These are phyloP conservation scores for Mortierella sp. DNA, from an alignment of 371 early-diverging fungal genomes.

Conservation along the genomic window DNA sequence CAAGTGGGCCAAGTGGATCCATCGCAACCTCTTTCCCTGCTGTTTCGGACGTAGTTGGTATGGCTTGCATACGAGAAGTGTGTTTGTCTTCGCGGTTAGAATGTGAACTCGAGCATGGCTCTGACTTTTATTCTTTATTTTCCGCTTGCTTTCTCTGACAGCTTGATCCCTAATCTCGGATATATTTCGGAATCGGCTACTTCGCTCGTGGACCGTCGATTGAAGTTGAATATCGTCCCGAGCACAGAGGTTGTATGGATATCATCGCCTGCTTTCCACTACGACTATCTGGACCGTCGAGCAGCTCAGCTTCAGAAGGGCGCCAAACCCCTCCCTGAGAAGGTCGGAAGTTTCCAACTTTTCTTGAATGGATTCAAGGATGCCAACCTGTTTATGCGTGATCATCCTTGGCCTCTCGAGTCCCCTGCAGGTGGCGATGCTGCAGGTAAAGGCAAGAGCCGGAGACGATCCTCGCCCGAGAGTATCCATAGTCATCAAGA, in stretches of 20 bases:
- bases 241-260: slow-evolving; percentile 85
- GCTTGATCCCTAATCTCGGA: slow-evolving; percentile 89
- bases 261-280: slow-evolving; percentile 84
- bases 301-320: slow-evolving; percentile 56
- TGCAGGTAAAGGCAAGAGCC: slow-evolving; percentile 17
- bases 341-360: slow-evolving; percentile 90
- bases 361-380: slow-evolving; percentile 88
- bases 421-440: slow-evolving; percentile 1
- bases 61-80: not conserved
- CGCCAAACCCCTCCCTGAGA: slow-evolving; percentile 72
- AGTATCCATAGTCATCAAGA: slow-evolving; percentile 30
- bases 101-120: not conserved
- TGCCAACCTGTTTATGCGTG: slow-evolving; percentile 82
- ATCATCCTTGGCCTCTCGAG: slow-evolving; percentile 69
- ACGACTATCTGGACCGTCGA: slow-evolving; percentile 70
- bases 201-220: slow-evolving; percentile 80
- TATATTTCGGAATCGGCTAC: slow-evolving; percentile 93
- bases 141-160: slow-evolving; percentile 18
- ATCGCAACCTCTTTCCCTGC: slow-evolving; percentile 88
- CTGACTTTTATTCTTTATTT: not conserved
- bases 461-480: slow-evolving; percentile 16
- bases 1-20: slow-evolving; percentile 96
- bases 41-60: slow-evolving; percentile 91
- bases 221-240: slow-evolving; percentile 87
- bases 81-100: not conserved